phyloP scores from a whole-genome alignment of 129 eudicot species.

The Helianthus tuberosus region DNA sequence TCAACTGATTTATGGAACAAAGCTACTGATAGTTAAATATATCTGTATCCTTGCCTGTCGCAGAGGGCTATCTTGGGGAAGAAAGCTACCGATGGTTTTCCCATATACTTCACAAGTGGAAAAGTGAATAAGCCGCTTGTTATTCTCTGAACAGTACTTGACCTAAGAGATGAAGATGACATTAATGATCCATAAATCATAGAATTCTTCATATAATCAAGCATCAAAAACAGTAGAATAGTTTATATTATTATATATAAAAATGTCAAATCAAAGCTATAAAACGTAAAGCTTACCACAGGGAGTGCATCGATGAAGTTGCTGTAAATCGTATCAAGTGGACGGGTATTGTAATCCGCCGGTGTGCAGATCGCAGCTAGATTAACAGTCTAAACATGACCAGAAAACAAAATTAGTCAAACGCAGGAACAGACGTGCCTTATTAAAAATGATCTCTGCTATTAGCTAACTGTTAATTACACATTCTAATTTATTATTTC shows the following conservation, averaged over 20 bases:
- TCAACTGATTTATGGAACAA: neutral
- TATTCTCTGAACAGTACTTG: constrained; percentile 92
- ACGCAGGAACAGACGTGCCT: neutral
- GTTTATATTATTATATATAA: neutral
- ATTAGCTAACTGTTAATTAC: neutral
- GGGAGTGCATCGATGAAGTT: constrained; percentile 97
- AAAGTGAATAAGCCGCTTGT: constrained; percentile 92
- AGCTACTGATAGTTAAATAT: neutral
- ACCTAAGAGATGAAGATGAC: constrained; percentile 46
- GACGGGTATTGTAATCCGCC: constrained; percentile 95
- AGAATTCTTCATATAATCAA: neutral
- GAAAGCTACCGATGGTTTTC: constrained; percentile 85
- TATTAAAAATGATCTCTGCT: constrained; percentile 3
- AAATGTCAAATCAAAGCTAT: constrained; percentile 1
- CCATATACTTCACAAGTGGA: constrained; percentile 98
- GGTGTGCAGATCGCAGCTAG: constrained; percentile 99
- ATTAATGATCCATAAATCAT: constrained; percentile 9
- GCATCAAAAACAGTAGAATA: constrained; percentile 10
- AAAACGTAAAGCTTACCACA: constrained; percentile 60
- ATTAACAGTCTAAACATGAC: constrained; percentile 65
- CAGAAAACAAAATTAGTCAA: constrained; percentile 14
- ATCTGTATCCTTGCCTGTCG: constrained; percentile 57
- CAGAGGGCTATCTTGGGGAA: constrained; percentile 85
- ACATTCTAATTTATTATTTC: neutral
- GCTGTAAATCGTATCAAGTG: constrained; percentile 96